A percentile compares a stretch with the other conserved stretches of the same genome.
Evolutionary conservation across 2,329 filamentous ascomycete species (phyloP).

Genomic region (Ceratocystis eucalypticola): DNA sequence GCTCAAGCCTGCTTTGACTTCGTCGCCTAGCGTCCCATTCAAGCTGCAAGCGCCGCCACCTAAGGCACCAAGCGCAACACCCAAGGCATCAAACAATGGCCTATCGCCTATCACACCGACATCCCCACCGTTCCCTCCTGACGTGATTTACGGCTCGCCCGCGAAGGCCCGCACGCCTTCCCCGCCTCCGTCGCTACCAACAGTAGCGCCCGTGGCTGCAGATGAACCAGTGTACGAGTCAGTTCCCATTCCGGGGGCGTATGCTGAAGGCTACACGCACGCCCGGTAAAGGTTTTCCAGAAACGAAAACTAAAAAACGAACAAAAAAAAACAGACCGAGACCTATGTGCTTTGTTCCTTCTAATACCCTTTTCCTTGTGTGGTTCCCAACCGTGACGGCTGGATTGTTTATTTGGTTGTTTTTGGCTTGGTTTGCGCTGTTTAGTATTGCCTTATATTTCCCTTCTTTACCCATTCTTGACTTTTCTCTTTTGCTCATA

Average conservation of each 20-base stretch:
- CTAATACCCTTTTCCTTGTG: slow-evolving; percentile 1
- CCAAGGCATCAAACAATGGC: slow-evolving; percentile 47
- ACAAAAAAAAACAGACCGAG: background rate
- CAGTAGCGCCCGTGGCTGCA: slow-evolving; percentile 47
- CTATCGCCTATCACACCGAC: slow-evolving; percentile 41
- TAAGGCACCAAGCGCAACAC: slow-evolving; percentile 65
- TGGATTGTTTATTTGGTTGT: slow-evolving; percentile 6
- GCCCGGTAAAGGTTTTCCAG: background rate
- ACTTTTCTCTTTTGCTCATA: background rate
- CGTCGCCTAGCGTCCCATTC: slow-evolving; percentile 46
- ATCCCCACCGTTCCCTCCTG: slow-evolving; percentile 23
- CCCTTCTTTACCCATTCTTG: background rate
- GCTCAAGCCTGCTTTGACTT: slow-evolving; percentile 24
- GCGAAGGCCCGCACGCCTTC: slow-evolving; percentile 27
- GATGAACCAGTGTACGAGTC: slow-evolving; percentile 74
- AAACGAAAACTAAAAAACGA: background rate
- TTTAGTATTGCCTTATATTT: background rate
- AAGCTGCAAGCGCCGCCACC: slow-evolving; percentile 73
- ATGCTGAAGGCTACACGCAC: slow-evolving; percentile 32
- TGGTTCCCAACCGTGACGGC: background rate
- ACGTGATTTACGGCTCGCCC: slow-evolving; percentile 21
- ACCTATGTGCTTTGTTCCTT: background rate
- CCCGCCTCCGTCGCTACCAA: background rate
- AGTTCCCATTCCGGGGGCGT: slow-evolving; percentile 81
- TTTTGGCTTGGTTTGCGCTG: slow-evolving; percentile 6